These are phyloP conservation scores for Paraphaeosphaeria minitans DNA, from an alignment of 2,329 filamentous ascomycete genomes.

Conservation along the genomic window DNA sequence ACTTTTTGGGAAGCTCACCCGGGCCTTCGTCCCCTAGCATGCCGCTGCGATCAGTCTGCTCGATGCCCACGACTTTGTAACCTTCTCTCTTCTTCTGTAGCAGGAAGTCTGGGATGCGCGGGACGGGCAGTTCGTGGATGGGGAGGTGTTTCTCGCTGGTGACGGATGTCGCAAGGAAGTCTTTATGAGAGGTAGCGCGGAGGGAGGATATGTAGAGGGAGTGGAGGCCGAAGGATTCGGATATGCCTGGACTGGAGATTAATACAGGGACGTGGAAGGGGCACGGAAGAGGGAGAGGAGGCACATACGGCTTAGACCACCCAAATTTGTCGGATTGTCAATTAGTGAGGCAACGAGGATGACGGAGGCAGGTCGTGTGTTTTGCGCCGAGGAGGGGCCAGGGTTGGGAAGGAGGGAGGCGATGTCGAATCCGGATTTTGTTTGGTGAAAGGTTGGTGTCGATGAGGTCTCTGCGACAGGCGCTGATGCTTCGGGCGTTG, in stretches of 20 bases:
- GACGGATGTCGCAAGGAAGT: conserved; percentile 57
- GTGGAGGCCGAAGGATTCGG: conserved; percentile 57
- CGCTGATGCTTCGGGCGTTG: not conserved
- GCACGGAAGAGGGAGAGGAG: no score
- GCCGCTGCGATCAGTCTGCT: conserved; percentile 58
- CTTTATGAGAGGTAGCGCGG: conserved; percentile 49
- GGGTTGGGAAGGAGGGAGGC: conserved; percentile 31
- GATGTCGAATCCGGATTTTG: conserved; percentile 55
- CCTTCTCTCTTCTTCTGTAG: conserved; percentile 51
- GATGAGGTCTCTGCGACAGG: not conserved
- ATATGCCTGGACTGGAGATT: no score
- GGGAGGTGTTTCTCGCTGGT: conserved; percentile 56
- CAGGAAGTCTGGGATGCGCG: conserved; percentile 46
- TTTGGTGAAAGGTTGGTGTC: conserved; percentile 52
- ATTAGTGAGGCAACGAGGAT: conserved; percentile 58
- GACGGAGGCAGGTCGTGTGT: conserved; percentile 41
- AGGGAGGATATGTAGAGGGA: conserved; percentile 53
- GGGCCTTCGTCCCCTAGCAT: conserved; percentile 44
- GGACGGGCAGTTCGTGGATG: conserved; percentile 47
- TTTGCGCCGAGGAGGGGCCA: conserved; percentile 25
- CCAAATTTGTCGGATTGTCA: conserved; percentile 57
- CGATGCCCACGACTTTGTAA: conserved; percentile 58
- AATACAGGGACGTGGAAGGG: no score
- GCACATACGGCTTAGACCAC: conserved; percentile 52
- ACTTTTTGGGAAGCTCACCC: conserved; percentile 41